Evolutionary conservation across 306 rosid species (phyloP), one percentile per base, ranked within the genome.

Genomic region (Quillaja saponaria): DNA sequence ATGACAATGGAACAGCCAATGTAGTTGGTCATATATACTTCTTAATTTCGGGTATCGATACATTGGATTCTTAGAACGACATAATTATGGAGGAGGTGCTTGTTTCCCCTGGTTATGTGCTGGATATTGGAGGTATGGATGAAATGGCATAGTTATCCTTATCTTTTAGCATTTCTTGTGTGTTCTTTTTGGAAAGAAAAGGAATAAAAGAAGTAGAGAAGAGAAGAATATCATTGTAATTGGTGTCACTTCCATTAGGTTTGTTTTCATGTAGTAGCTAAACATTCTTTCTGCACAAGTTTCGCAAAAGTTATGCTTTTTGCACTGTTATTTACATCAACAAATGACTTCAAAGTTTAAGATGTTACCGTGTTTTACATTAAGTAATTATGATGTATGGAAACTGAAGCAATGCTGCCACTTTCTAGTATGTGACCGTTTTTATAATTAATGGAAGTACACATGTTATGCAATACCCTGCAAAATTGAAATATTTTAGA

Each of bases 121-220:
- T 20, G 20, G 21, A 28, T 65, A 41, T 10, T 48, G n/a, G 4
- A 28, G 38, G 18, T 31, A 41, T 49, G 15, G 54, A 51, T 17
- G 68, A 34, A 40, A 31, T 51, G 55, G 52, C 54, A 42, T 49
- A 65, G n/a, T n/a, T n/a, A n/a, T n/a, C n/a, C n/a, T n/a, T n/a
- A n/a, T n/a, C n/a, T n/a, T n/a, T n/a, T n/a, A n/a, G n/a, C n/a
- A n/a, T n/a, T n/a, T n/a, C n/a, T n/a, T n/a, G n/a, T n/a, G n/a
- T n/a, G n/a, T n/a, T n/a, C n/a, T n/a, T n/a, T n/a, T n/a, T n/a
- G n/a, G n/a, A n/a, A n/a, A n/a, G n/a, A n/a, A n/a, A n/a, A n/a
- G n/a, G n/a, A n/a, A n/a, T n/a, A n/a, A n/a, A n/a, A 25, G 4
- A 25, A 8, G 58, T 25, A 5, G 67, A 11, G 20, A 10, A n/a